Evolutionary conservation across 441 rosid genomes (phyloP).

Genomic region (Capsella rubella): DNA sequence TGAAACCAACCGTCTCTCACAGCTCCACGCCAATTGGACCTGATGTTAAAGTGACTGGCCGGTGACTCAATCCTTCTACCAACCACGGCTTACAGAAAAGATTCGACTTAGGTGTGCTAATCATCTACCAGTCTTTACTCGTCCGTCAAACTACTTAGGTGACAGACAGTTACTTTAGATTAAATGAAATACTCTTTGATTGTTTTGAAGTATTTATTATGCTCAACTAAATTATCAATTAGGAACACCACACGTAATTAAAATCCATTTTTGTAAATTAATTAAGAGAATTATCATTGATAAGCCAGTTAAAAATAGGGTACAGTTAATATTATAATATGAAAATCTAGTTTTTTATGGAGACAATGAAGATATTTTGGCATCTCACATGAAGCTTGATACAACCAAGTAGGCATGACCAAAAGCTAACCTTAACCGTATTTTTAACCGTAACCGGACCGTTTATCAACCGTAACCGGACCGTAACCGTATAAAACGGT

Average conservation of each 20-base stretch:
- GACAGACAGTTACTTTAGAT: constrained; percentile 19
- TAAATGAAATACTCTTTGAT: background rate
- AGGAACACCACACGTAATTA: constrained; percentile 11
- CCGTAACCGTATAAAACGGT: too few relatives aligned
- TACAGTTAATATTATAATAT: too few relatives aligned
- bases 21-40: constrained; percentile 35
- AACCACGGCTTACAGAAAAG: constrained; percentile 3
- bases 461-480: too few relatives aligned
- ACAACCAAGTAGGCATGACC: constrained; percentile 24
- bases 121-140: constrained; percentile 18
- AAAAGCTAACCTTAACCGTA: too few relatives aligned
- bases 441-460: too few relatives aligned
- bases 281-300: too few relatives aligned
- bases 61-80: constrained; percentile 33
- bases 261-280: background rate
- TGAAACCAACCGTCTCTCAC: constrained; percentile 37
- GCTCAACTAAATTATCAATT: background rate
- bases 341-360: too few relatives aligned
- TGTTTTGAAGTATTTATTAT: background rate
- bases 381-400: too few relatives aligned
- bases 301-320: too few relatives aligned
- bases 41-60: constrained; percentile 31
- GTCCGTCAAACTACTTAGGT: constrained; percentile 21
- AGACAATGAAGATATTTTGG: too few relatives aligned
- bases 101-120: background rate